These are phyloP conservation scores for Termitomyces sp. DNA, from an alignment of 768 basidiomycete genomes.

Conservation along the genomic window DNA sequence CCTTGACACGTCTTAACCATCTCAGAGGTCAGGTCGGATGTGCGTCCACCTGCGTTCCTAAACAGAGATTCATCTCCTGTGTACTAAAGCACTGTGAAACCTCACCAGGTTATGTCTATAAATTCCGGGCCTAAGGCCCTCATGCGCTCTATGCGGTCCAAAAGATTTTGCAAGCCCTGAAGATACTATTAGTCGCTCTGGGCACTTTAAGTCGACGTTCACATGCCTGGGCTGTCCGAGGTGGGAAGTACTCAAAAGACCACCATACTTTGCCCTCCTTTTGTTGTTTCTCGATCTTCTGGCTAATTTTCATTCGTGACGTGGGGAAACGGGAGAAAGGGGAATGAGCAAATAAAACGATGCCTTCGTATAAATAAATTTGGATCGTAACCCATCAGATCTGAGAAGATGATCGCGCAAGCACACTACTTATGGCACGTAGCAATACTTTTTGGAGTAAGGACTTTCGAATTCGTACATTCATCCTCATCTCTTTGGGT, in stretches of 20 bases:
- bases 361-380: constrained; percentile 13
- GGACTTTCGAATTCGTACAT: not conserved
- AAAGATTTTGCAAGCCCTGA: constrained; percentile 89
- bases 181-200: not conserved
- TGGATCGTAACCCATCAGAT: constrained; percentile 16
- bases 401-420: constrained; percentile 9
- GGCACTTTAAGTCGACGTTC: not conserved
- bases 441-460: not conserved
- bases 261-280: constrained; percentile 91
- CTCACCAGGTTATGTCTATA: constrained; percentile 93
- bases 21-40: constrained; percentile 89
- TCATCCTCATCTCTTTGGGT: not conserved
- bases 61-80: not conserved
- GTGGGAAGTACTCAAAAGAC: constrained; percentile 99
- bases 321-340: constrained; percentile 7
- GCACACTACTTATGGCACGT: not conserved
- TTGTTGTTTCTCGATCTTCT: constrained; percentile 84
- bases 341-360: constrained; percentile 5
- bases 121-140: constrained; percentile 92
- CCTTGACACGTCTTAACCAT: constrained; percentile 94
- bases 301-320: constrained; percentile 81
- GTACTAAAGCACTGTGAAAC: constrained; percentile 2
- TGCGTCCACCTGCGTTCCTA: constrained; percentile 96
- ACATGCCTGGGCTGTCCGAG: constrained; percentile 84
- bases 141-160: constrained; percentile 99